phyloP scores from a whole-genome alignment of 345 rosid species.

The Rhodomyrtus tomentosa region DNA sequence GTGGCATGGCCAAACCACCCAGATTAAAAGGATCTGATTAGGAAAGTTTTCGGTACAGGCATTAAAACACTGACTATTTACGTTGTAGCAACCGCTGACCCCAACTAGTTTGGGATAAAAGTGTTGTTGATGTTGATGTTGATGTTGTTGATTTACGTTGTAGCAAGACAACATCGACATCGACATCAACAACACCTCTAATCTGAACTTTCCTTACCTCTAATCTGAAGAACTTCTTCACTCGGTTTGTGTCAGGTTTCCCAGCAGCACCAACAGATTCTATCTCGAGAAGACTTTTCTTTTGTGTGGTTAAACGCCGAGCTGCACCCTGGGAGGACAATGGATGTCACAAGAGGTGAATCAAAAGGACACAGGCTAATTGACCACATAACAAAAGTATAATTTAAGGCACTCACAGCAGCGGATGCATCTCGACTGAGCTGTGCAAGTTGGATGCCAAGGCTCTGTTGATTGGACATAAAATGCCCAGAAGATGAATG shows the following conservation, averaged over 20 bases:
- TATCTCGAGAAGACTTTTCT: conserved; percentile 28
- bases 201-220: conserved; percentile 32
- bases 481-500: conserved; percentile 69
- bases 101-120: too few relatives aligned
- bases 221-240: conserved; percentile 26
- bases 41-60: neutral
- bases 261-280: conserved; percentile 31
- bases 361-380: neutral
- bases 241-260: conserved; percentile 15
- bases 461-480: conserved; percentile 95
- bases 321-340: conserved; percentile 36
- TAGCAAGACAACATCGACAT: too few relatives aligned
- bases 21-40: neutral
- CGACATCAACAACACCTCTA: too few relatives aligned
- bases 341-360: neutral
- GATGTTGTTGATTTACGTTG: too few relatives aligned
- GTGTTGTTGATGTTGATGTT: too few relatives aligned
- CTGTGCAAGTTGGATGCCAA: conserved; percentile 92
- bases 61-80: neutral
- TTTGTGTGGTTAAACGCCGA: conserved; percentile 36
- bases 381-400: neutral
- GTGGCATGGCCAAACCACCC: neutral
- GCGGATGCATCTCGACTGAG: conserved; percentile 99
- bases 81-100: too few relatives aligned
- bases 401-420: conserved; percentile 50